Evolutionary conservation across 2,329 filamentous ascomycete genomes (phyloP).

Genomic region (Botryotinia narcissicola): DNA sequence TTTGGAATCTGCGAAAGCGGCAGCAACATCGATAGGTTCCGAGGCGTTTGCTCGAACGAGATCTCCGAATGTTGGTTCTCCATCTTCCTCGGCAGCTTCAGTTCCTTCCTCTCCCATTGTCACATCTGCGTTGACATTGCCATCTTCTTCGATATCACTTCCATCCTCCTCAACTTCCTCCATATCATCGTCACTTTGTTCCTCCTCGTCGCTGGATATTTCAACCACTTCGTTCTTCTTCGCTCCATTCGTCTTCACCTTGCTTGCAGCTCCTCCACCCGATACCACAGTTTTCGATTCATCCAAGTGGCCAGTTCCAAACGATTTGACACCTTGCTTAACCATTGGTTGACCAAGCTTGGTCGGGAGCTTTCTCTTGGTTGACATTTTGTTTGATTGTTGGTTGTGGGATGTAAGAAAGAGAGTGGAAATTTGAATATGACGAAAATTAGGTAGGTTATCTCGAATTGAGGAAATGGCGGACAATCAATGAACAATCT

Average conservation of each 20-base stretch:
- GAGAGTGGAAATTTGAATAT: neutral
- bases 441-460: neutral
- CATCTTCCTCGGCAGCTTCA: conserved; percentile 39
- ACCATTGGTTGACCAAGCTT: conserved; percentile 56
- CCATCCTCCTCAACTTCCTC: conserved; percentile 46
- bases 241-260: conserved; percentile 26
- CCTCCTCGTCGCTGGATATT: conserved; percentile 55
- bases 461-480: neutral
- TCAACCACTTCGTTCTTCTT: conserved; percentile 45
- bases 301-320: conserved; percentile 52
- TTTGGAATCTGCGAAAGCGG: conserved; percentile 48
- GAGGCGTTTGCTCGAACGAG: conserved; percentile 67
- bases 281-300: conserved; percentile 58
- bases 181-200: conserved; percentile 44
- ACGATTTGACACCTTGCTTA: conserved; percentile 52
- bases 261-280: conserved; percentile 31
- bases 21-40: conserved; percentile 73
- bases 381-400: conserved; percentile 47
- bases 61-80: conserved; percentile 77
- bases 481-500: neutral
- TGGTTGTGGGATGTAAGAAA: neutral
- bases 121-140: conserved; percentile 42
- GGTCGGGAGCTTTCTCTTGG: conserved; percentile 58
- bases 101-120: conserved; percentile 40
- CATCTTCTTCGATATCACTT: conserved; percentile 46